A percentile compares a stretch with the other conserved stretches of the same genome.
Evolutionary conservation across 305 asterid genomes (phyloP).

Genomic region (Solanum aculeatissimum): DNA sequence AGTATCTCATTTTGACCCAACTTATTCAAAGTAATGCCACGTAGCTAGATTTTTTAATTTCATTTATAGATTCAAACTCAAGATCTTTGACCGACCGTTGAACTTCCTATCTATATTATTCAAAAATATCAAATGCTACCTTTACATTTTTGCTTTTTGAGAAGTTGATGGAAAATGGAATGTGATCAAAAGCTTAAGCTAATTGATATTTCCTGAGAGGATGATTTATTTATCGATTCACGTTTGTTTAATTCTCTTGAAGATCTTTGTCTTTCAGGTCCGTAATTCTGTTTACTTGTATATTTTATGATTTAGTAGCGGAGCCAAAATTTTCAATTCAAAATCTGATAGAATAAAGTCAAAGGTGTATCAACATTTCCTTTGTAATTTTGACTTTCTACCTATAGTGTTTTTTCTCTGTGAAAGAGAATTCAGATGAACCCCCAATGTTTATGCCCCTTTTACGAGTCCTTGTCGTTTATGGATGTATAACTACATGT

Average conservation of each 20-base stretch:
- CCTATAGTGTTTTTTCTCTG: not conserved
- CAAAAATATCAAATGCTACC: not conserved
- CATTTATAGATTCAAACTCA: not conserved
- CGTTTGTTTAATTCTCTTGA: slow-evolving; percentile 29
- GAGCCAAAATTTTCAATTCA: not conserved
- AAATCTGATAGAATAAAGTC: not conserved
- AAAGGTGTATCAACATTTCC: not conserved
- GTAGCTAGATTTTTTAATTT: not conserved
- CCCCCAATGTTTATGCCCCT: not conserved
- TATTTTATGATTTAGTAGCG: not conserved
- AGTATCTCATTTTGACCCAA: not conserved
- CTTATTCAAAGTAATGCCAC: not conserved
- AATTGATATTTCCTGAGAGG: slow-evolving; percentile 43
- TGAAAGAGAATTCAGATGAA: not conserved
- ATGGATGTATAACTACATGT: too few relatives aligned
- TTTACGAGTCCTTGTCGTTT: not conserved
- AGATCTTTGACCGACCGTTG: not conserved
- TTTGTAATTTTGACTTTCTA: not conserved
- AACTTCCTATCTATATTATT: not conserved
- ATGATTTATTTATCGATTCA: slow-evolving; percentile 42
- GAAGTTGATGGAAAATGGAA: not conserved
- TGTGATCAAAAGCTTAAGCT: slow-evolving; percentile 42
- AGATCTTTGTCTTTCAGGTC: slow-evolving; percentile 39
- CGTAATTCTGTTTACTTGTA: not conserved
- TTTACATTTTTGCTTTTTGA: not conserved